Evolutionary conservation across 768 basidiomycete species (phyloP).

Genomic region (Lentinula boryana): DNA sequence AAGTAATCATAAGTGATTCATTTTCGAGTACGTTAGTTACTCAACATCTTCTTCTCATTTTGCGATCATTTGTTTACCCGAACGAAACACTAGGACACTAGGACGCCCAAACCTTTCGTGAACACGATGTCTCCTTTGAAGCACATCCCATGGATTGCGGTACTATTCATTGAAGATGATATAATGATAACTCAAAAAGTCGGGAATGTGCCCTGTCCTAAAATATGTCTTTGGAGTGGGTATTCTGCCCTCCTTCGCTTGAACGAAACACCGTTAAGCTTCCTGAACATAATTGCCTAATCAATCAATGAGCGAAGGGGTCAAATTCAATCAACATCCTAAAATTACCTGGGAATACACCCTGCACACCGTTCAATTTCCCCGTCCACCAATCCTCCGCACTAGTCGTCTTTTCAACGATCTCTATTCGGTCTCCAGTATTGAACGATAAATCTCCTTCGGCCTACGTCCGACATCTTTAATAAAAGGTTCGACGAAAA

Average conservation of each 20-base stretch:
- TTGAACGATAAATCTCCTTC: constrained; percentile 90
- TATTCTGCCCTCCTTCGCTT: not conserved
- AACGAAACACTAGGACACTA: too few relatives aligned
- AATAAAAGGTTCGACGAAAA: not conserved
- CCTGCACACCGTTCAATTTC: constrained; percentile 70
- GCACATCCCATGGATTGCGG: too few relatives aligned
- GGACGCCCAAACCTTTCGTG: not conserved
- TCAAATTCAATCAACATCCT: not conserved
- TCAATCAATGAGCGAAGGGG: not conserved
- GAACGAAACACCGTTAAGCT: constrained; percentile 17
- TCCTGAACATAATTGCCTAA: constrained; percentile 69
- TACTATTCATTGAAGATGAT: too few relatives aligned
- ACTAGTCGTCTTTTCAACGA: constrained; percentile 76
- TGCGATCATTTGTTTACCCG: not conserved
- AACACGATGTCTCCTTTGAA: too few relatives aligned
- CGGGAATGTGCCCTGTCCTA: not conserved
- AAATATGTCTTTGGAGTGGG: too few relatives aligned
- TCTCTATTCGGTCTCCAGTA: constrained; percentile 85
- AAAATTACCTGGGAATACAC: constrained; percentile 79
- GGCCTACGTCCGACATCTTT: constrained; percentile 37
- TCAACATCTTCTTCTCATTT: too few relatives aligned
- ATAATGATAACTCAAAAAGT: not conserved
- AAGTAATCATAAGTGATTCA: too few relatives aligned
- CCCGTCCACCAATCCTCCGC: constrained; percentile 99
- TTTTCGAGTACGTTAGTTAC: too few relatives aligned